These are phyloP conservation scores for Elsinoe perseae DNA, from an alignment of 2,329 filamentous ascomycete species.

Conservation along the genomic window DNA sequence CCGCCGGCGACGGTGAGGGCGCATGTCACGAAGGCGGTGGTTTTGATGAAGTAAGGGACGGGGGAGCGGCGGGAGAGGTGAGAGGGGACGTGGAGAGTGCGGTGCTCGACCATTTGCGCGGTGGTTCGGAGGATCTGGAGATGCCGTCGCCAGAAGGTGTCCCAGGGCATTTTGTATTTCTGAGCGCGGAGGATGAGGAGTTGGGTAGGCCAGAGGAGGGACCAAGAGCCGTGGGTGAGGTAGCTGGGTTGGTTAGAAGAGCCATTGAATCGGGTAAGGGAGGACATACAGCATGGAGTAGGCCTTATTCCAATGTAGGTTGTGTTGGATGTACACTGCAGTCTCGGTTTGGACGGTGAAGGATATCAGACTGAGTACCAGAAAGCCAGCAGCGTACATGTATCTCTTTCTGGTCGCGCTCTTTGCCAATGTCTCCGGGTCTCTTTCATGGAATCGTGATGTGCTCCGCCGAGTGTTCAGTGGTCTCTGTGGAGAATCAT, in stretches of 20 bases:
- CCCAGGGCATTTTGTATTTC: conserved; percentile 71
- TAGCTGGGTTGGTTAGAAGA: conserved; percentile 43
- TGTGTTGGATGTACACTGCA: conserved; percentile 86
- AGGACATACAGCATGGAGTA: conserved; percentile 83
- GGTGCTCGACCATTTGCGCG: conserved; percentile 77
- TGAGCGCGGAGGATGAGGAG: conserved; percentile 72
- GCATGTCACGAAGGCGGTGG: conserved; percentile 73
- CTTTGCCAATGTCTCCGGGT: conserved; percentile 57
- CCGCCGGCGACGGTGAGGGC: conserved; percentile 83
- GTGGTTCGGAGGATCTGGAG: conserved; percentile 56
- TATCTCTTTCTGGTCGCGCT: conserved; percentile 72
- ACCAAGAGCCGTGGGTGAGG: conserved; percentile 91
- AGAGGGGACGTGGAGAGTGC: conserved; percentile 58
- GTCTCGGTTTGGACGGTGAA: conserved; percentile 96
- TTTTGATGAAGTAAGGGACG: conserved; percentile 66
- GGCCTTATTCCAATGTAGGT: conserved; percentile 92
- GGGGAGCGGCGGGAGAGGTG: conserved; percentile 44
- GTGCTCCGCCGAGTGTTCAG: conserved; percentile 53
- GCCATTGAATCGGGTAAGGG: neutral
- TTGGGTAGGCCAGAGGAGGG: conserved; percentile 78
- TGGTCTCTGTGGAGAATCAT: conserved; percentile 33
- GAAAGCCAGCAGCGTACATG: conserved; percentile 75
- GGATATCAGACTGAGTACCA: conserved; percentile 71
- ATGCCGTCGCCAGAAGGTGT: conserved; percentile 74
- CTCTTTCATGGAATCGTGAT: conserved; percentile 60